Percentiles rank a stretch among this genome's conserved stretches.
These are phyloP conservation scores for Coix lacrymajobi DNA, from an alignment of 176 grass and related monocot genomes.

Conservation along the genomic window DNA sequence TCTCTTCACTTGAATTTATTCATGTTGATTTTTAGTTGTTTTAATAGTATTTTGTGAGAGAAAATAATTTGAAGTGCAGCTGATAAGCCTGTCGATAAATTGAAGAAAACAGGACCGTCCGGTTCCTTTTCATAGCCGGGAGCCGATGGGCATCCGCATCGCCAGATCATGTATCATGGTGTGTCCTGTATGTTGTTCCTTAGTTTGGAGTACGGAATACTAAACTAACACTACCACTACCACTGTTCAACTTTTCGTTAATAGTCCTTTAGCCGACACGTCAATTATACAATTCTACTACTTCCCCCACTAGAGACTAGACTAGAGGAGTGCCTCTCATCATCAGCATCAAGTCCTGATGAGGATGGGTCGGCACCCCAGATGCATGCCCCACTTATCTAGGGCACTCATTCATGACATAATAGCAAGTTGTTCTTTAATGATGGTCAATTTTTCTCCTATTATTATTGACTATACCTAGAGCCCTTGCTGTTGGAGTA, in stretches of 20 bases:
- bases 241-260: neutral
- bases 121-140: neutral
- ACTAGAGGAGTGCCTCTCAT: neutral
- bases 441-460: neutral
- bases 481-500: no score
- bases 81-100: no score
- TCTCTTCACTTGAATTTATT: no score
- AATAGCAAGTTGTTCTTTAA: neutral
- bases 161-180: neutral
- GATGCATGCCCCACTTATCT: neutral
- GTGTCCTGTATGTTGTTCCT: neutral
- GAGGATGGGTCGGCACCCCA: neutral
- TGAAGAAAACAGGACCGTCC: no score
- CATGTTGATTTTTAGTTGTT: no score
- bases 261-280: slow-evolving; percentile 36
- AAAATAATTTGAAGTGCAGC: no score
- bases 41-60: no score
- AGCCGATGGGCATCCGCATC: neutral
- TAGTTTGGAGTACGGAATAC: neutral
- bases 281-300: slow-evolving; percentile 29
- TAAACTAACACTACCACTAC: neutral
- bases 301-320: neutral
- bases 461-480: neutral
- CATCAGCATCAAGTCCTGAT: neutral
- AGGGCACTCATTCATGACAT: neutral